Base-by-base conservation (phyloP, 768 basidiomycete species). In the Ramaria sp. region DNA sequence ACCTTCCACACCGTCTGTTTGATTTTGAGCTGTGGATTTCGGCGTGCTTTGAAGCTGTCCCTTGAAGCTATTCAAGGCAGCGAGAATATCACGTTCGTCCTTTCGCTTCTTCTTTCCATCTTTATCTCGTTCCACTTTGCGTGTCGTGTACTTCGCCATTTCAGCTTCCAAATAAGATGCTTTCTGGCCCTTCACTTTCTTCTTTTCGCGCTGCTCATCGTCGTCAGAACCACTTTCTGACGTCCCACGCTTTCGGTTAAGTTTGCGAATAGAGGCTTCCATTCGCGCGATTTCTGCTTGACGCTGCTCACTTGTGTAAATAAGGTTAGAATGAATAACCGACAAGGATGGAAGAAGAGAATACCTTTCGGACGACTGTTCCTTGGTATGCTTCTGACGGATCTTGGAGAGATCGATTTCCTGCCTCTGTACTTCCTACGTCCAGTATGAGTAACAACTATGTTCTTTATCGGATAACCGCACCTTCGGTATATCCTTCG, bases 211-310 rank as follows among this genome's bases (percentile, higher is more conserved):
- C 42, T 89, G 85, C 30, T 85, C 85, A 61, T 85, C 85, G 41
- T 78, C 82, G 24, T 74, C 75, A 13, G 72, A 71, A n/a, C 39
- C 53, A 32, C 59, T 56, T 7, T 57, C 59, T 5, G 57, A 58
- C 1, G 73, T 78, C 25, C 73, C 77, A 8, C 76, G 78, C 41
- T 74, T 76, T 57, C 82, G 80, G 27, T 79, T 73, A 6, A 95
- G 78, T 58, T 79, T 84, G 24, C 88, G 83, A 53, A 97, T 86
- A 43, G 91, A 87, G 6, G 80, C 81, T 66, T 97, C 90, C 82
- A 97, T 88, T 61, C 78, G 83, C 60, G 82, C 83, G 49, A 96
- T 88, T 65, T 92, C 83, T 6, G 79, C 73, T 62, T 83, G 78
- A 20, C 87, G 85, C 10, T 77, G 68, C 32, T 74, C 73, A 50